Evolutionary conservation across 345 rosid species (phyloP).

Genomic region (Pseudoturritis turrita): DNA sequence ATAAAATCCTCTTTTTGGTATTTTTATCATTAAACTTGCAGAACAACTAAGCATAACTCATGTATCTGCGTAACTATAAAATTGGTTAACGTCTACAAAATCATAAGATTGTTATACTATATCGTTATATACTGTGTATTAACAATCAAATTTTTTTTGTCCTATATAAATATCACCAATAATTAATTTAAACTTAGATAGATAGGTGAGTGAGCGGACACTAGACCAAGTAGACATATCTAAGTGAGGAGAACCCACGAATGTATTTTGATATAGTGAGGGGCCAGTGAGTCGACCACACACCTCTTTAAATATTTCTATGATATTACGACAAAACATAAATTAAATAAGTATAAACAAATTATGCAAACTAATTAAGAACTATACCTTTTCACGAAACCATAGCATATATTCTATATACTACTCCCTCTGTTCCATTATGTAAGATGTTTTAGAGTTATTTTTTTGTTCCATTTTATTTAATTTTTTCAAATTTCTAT

Average conservation of each 20-base stretch:
- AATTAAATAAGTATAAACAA: background rate
- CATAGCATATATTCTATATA: background rate
- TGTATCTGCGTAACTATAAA: background rate
- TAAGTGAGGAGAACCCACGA: background rate
- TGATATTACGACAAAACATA: background rate
- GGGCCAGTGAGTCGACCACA: slow-evolving; percentile 9
- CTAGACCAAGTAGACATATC: background rate
- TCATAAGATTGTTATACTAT: too few relatives aligned
- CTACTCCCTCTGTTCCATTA: too few relatives aligned
- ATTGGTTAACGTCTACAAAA: background rate
- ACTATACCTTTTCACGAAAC: background rate
- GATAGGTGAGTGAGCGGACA: background rate
- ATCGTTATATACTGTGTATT: too few relatives aligned
- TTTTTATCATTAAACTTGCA: too few relatives aligned
- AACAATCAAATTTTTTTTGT: background rate
- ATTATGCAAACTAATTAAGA: background rate
- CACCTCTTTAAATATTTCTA: background rate
- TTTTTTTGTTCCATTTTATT: too few relatives aligned
- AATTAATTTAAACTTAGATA: background rate
- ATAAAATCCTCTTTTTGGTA: too few relatives aligned
- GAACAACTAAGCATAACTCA: background rate
- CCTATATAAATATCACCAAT: background rate
- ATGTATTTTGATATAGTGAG: background rate
- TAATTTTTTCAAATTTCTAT: too few relatives aligned
- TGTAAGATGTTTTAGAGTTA: too few relatives aligned